phyloP scores from a whole-genome alignment of 306 rosid species.

The Clitoria ternatea region DNA sequence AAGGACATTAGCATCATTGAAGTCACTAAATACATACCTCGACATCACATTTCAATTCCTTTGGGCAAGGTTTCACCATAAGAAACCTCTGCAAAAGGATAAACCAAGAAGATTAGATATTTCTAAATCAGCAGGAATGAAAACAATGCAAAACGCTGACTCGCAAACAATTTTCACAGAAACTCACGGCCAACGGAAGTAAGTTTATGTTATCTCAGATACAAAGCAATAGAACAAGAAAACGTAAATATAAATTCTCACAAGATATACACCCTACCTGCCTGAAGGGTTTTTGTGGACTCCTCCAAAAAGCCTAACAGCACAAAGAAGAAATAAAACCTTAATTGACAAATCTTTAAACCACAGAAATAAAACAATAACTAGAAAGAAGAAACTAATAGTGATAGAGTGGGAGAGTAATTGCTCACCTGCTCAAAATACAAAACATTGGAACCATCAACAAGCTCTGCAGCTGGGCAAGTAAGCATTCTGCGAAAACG shows the following conservation, averaged over 20 bases:
- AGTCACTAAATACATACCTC: constrained; percentile 55
- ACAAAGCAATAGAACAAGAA: not conserved
- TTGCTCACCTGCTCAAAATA: constrained; percentile 79
- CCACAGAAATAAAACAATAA: not conserved
- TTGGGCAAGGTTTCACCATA: constrained; percentile 92
- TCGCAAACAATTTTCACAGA: constrained; percentile 2
- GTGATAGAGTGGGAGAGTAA: not conserved
- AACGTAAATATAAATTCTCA: not conserved
- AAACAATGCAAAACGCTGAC: not conserved
- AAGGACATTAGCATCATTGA: not conserved
- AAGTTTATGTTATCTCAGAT: not conserved
- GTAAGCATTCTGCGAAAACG: constrained; percentile 39
- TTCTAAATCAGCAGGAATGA: not conserved
- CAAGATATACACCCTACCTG: constrained; percentile 51
- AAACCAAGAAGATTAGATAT: not conserved
- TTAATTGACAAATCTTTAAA: not conserved
- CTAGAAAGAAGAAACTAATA: not conserved
- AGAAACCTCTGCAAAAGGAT: constrained; percentile 73
- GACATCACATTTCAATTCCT: constrained; percentile 94
- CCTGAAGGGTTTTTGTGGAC: constrained; percentile 92
- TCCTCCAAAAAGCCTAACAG: constrained; percentile 94
- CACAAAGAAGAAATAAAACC: constrained; percentile 27
- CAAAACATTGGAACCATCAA: constrained; percentile 81
- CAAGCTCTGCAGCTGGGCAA: constrained; percentile 97
- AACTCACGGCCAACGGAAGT: not conserved